Percentiles rank a stretch among this genome's conserved stretches.
These are phyloP conservation scores for Salix koriyanagi DNA, from an alignment of 345 rosid genomes.

Conservation along the genomic window DNA sequence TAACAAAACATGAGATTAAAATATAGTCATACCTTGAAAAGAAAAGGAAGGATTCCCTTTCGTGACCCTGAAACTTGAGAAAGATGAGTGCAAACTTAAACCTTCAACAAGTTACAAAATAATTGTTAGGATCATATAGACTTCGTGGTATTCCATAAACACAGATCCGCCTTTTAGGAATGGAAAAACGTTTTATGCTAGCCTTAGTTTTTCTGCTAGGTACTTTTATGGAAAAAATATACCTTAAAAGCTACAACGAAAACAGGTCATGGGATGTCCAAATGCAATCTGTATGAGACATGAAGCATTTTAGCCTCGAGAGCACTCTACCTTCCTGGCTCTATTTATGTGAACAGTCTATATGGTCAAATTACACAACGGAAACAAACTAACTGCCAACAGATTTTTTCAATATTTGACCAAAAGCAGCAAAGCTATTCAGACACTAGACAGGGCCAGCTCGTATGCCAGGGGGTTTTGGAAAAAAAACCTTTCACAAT, in stretches of 20 bases:
- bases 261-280: neutral
- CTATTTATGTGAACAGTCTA: neutral
- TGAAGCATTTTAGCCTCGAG: neutral
- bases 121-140: neutral
- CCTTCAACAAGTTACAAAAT: neutral
- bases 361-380: neutral
- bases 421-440: neutral
- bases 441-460: neutral
- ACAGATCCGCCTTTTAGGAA: neutral
- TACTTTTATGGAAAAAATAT: neutral
- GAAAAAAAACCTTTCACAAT: neutral
- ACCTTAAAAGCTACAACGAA: neutral
- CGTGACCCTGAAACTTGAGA: too few relatives aligned
- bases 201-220: neutral
- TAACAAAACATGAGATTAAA: too few relatives aligned
- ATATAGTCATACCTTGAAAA: too few relatives aligned
- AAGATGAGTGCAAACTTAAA: neutral
- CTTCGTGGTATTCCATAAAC: neutral
- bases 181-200: neutral
- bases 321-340: neutral
- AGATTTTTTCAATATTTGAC: neutral
- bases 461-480: neutral
- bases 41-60: too few relatives aligned
- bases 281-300: neutral
- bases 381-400: neutral